Evolutionary conservation across 2,329 filamentous ascomycete genomes (phyloP), one percentile per base, ranked within the genome.

Genomic region (Nigrospora oryzae): DNA sequence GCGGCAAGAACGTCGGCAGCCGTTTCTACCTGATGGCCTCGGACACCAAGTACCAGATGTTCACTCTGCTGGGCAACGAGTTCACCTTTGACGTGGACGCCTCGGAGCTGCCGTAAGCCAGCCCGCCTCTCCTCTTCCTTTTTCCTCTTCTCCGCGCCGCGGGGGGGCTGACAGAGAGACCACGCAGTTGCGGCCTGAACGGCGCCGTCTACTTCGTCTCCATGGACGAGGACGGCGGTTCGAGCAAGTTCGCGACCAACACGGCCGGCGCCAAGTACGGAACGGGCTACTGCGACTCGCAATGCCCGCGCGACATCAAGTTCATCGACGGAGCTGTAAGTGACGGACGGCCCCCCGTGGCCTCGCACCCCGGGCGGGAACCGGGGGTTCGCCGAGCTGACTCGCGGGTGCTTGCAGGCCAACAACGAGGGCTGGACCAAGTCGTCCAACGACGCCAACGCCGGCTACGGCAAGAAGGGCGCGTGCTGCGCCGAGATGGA

Each of bases 51-150:
- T 83, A 83, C 59, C 62, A 81, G 60, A 67, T 72, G 52, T 75
- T 82, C 64, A 68, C 77, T 49, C 64, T 81, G 40, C 67, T 74
- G 46, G 75, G 75, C 61, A 67, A 76, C 54, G 79, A 83, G 57
- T 75, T 83, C 60, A 77, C 75, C 33, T 81, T 83, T 49, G 77
- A 81, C 45, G 78, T 82, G 15, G 79, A 83, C 55, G 71, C 79
- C 38, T 81, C 78, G 36, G 70, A 74, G 50, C 67, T 82, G 13
- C 51, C 50, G 55, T 57, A 45, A 45, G 55, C 50, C 31, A 28
- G 30, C 34, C 23, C n/a, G 30, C 12, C 23, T 36, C 17, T 8
- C 28, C 7, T 30, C 13, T 5, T 23, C 30, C 23, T 15, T 23
- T 16, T 36, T 23, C 1, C 15, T 35, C 39, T 15, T 28, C n/a